Base-by-base conservation (phyloP, 2,329 filamentous ascomycete genomes). In the Escovopsis sp. region DNA sequence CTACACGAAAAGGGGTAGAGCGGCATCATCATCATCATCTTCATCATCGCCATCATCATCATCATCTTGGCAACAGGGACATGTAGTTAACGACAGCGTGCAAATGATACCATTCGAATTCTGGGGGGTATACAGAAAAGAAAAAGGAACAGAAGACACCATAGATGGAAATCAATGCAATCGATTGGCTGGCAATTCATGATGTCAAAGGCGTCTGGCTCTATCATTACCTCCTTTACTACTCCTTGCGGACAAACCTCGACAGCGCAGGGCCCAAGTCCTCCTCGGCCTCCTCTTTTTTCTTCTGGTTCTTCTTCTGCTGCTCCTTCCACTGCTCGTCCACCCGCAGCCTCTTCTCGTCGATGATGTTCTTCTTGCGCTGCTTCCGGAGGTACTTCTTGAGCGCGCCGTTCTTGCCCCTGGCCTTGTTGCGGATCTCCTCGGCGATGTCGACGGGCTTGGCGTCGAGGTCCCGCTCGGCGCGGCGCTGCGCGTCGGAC, bases 351-450 rank as follows among this genome's bases (percentile, higher is more conserved):
- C 84, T 80, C 73, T 89, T 88, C 71, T 95, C 91, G 67, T 98
- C 91, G 59, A 98, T 87, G 44, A 98, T 76, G 60, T 96, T 96
- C 71, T 82, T 85, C 55, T 81, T 81, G 37, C 85, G 79, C 66
- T 91, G 88, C 76, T 96, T 96, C 50, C 91, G 71, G 55, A 96
- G 63, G 58, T 93, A 88, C 60, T 88, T 87, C 56, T 86, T 79
- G 48, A 96, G 64, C 44, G 84, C 84, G 51, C 82, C 87, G 57
- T 94, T 98, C 71, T 88, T 86, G 42, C 91, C 91, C 44, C 89
- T 71, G 14, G 84, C 86, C 42, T 81, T 74, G 58, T 95, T 91
- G 62, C 74, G 70, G 41, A 80, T 72, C 55, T 80, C 73, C 45
- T 75, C 74, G 45, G 70, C 71, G 11, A 76, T 56, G 50, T 74